Percentiles rank a stretch among this genome's conserved stretches.
Evolutionary conservation across 306 rosid genomes (phyloP).

Genomic region (Lupinus albus): DNA sequence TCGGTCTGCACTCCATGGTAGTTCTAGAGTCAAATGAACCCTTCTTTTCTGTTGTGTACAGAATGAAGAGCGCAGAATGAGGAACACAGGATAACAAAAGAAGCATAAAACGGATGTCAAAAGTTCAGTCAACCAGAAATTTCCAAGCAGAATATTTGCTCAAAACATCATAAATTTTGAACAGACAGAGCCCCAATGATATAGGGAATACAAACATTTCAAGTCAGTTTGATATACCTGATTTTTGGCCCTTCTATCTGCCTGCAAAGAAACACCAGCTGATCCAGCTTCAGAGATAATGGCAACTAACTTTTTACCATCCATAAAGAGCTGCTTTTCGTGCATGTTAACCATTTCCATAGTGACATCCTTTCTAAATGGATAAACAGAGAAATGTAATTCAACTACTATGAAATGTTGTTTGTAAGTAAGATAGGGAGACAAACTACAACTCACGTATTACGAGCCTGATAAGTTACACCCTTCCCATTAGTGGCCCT

Average conservation of each 20-base stretch:
- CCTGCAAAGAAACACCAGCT: slow-evolving; percentile 97
- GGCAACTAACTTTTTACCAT: slow-evolving; percentile 89
- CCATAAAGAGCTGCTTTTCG: slow-evolving; percentile 98
- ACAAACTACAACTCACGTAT: slow-evolving; percentile 70
- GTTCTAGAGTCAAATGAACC: slow-evolving; percentile 93
- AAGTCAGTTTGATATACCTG: slow-evolving; percentile 58
- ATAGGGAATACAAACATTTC: slow-evolving; percentile 11
- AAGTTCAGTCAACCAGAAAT: slow-evolving; percentile 23
- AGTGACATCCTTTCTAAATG: slow-evolving; percentile 79
- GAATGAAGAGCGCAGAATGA: slow-evolving; percentile 18
- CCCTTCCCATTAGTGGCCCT: slow-evolving; percentile 92
- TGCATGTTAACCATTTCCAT: slow-evolving; percentile 99
- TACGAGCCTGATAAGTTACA: slow-evolving; percentile 94
- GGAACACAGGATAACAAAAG: slow-evolving; percentile 30
- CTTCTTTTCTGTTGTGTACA: slow-evolving; percentile 77
- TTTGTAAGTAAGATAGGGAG: slow-evolving; percentile 9
- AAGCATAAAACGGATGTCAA: slow-evolving; percentile 29
- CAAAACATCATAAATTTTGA: slow-evolving; percentile 7
- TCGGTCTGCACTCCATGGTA: slow-evolving; percentile 99
- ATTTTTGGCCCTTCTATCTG: slow-evolving; percentile 89
- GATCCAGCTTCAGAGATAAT: slow-evolving; percentile 99
- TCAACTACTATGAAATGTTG: slow-evolving; percentile 29
- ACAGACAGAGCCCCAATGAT: slow-evolving; percentile 18
- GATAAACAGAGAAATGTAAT: slow-evolving; percentile 32
- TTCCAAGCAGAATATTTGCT: slow-evolving; percentile 19